A percentile compares a stretch with the other conserved stretches of the same genome.
Conservation (phyloP, 1,284 basidiomycete genomes). For the Fomitopsis betulina region DNA sequence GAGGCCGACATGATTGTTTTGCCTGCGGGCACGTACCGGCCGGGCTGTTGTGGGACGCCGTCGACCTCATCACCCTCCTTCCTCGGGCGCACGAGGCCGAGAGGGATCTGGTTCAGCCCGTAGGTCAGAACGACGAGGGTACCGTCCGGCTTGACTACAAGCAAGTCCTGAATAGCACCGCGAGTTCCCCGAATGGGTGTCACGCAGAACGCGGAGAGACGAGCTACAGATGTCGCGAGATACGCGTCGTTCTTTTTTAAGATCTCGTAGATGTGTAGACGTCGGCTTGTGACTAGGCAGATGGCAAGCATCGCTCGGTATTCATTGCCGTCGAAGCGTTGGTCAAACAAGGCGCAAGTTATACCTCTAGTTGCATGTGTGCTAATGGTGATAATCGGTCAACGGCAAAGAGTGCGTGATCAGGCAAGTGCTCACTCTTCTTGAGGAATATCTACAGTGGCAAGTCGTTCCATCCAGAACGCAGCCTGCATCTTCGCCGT, state of each 20-base stretch:
- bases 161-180: constrained; percentile 57
- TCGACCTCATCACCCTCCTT: constrained; percentile 32
- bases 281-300: constrained; percentile 45
- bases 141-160: constrained; percentile 55
- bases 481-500: constrained; percentile 63
- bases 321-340: constrained; percentile 52
- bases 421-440: constrained; percentile 42
- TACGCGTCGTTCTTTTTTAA: constrained; percentile 34
- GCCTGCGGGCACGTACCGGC: not conserved
- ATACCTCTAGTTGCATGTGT: constrained; percentile 34
- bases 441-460: constrained; percentile 42
- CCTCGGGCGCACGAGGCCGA: constrained; percentile 23
- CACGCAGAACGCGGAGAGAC: constrained; percentile 47
- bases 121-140: constrained; percentile 55
- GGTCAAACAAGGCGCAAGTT: constrained; percentile 56
- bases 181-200: constrained; percentile 62
- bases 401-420: constrained; percentile 1
- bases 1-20: constrained; percentile 14
- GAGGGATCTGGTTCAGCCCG: constrained; percentile 46
- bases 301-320: constrained; percentile 53
- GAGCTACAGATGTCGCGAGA: constrained; percentile 36
- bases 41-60: not conserved
- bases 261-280: constrained; percentile 47
- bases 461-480: constrained; percentile 64
- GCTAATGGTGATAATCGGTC: not conserved